Base-by-base conservation (phyloP, 192 early-diverging fungal species). In the Allomyces macrogynus region DNA sequence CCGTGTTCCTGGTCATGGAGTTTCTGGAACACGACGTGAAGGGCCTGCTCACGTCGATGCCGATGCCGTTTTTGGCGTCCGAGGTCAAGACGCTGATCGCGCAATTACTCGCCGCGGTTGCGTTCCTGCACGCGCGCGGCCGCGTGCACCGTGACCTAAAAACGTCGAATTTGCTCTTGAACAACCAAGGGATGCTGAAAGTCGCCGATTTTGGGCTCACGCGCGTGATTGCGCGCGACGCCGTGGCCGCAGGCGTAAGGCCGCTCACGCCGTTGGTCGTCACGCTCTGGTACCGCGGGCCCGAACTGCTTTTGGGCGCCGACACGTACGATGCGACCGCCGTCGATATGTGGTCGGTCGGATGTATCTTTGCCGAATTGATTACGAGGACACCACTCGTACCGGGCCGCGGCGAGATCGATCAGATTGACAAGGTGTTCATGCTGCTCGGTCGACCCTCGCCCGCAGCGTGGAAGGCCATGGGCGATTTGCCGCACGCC, bases 1-100 rank as follows among this genome's bases (percentile, higher is more conserved):
- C 87, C 69, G 86, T 95, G 27, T 98, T 92, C 69, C 91, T 95
- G 66, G 93, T 91, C 5, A 98, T 98, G 95, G 95, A 98, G 63
- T 98, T 88, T 71, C 85, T 94, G 67, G 91, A 94, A 43, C 93
- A 96, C 69, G 95, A 98, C 67, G 77, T 98, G 57, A 91, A 95
- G 63, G 74, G 84, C 8, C 74, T 98, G 0, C 91, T 96, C 90
- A 89, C 87, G 61, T 75, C 74, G 40, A 94, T 93, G 90, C 73
- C 72, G 4, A 60, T 71, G 5, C 81, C 87, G 10, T 98, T 98
- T 68, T 70, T 87, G 22, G 86, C 87, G 54, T 89, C 88, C 5
- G 95, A 98, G 73, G 82, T 85, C 40, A 90, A 89, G 62, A 83
- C 88, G 0, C 65, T 91, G 49, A 80, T 90, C 81, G 26, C 79